phyloP scores from a whole-genome alignment of 2,329 filamentous ascomycete genomes.

The Fusarium sp. region DNA sequence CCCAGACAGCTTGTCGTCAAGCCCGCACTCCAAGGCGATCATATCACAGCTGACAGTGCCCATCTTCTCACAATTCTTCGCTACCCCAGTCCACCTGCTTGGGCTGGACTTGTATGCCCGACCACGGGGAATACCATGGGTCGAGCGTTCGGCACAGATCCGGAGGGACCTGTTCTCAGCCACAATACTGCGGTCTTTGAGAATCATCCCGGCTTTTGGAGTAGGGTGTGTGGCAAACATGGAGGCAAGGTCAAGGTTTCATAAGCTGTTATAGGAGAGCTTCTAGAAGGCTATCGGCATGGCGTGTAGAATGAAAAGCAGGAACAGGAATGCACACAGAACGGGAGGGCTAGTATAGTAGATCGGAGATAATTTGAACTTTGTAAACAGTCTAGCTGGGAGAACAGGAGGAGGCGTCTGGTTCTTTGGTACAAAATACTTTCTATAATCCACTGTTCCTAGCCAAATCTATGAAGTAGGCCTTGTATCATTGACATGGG shows the following conservation, averaged over 20 bases:
- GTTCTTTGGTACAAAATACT: not conserved
- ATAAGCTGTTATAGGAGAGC: not conserved
- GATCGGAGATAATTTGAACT: not conserved
- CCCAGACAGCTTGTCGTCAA: constrained; percentile 37
- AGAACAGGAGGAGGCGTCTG: accelerated
- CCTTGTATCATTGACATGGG: constrained; percentile 52
- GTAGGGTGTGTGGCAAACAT: constrained; percentile 42
- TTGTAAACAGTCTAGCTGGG: not conserved
- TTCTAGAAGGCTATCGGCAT: not conserved
- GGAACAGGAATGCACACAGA: not conserved
- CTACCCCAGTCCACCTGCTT: constrained; percentile 44
- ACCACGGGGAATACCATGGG: constrained; percentile 8
- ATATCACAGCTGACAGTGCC: constrained; percentile 43
- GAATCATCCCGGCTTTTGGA: constrained; percentile 46
- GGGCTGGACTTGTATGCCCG: constrained; percentile 37
- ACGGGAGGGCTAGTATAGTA: not conserved
- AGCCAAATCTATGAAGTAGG: constrained; percentile 21
- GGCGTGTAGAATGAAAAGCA: not conserved
- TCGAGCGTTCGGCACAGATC: constrained; percentile 33
- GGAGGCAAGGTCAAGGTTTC: constrained; percentile 30
- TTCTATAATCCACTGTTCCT: not conserved
- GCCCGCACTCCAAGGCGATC: constrained; percentile 39
- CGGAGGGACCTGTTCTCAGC: constrained; percentile 38
- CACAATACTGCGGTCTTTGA: constrained; percentile 40
- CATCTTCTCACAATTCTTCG: constrained; percentile 42